Conservation (phyloP, 345 rosid species). For the Jatropha curcas region DNA sequence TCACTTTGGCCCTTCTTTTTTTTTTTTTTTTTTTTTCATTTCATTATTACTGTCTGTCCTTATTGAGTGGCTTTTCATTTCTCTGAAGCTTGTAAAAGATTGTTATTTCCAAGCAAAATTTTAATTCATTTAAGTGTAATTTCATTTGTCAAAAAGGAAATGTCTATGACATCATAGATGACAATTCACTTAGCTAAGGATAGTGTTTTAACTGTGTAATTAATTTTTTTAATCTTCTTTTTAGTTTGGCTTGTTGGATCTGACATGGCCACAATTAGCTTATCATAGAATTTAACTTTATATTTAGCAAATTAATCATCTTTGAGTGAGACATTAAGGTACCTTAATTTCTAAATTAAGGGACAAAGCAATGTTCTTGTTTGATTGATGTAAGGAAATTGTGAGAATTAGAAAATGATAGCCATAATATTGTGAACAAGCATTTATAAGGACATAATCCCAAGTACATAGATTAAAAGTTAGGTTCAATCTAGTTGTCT, state of each 20-base stretch:
- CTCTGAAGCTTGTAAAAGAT: background rate
- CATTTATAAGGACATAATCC: slow-evolving; percentile 7
- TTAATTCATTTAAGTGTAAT: background rate
- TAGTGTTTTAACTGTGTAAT: background rate
- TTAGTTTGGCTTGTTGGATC: slow-evolving; percentile 22
- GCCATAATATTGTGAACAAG: background rate
- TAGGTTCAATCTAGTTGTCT: slow-evolving; percentile 12
- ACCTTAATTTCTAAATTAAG: slow-evolving; percentile 2
- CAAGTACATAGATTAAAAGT: slow-evolving; percentile 22
- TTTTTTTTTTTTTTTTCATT: background rate
- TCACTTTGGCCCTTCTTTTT: slow-evolving; percentile 10
- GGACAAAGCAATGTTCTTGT: slow-evolving; percentile 16
- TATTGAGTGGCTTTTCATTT: slow-evolving; percentile 15
- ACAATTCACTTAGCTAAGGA: slow-evolving; percentile 4
- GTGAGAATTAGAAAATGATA: background rate
- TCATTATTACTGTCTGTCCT: slow-evolving; percentile 31
- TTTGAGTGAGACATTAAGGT: background rate
- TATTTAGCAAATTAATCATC: slow-evolving; percentile 1
- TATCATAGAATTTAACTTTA: slow-evolving; percentile 15
- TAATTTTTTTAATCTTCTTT: background rate
- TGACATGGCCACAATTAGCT: slow-evolving; percentile 29
- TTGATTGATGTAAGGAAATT: slow-evolving; percentile 8
- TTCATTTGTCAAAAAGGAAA: background rate
- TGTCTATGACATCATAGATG: background rate
- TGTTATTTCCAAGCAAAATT: slow-evolving; percentile 8